Conservation (phyloP, 345 rosid genomes). For the Abelmoschus esculentus region DNA sequence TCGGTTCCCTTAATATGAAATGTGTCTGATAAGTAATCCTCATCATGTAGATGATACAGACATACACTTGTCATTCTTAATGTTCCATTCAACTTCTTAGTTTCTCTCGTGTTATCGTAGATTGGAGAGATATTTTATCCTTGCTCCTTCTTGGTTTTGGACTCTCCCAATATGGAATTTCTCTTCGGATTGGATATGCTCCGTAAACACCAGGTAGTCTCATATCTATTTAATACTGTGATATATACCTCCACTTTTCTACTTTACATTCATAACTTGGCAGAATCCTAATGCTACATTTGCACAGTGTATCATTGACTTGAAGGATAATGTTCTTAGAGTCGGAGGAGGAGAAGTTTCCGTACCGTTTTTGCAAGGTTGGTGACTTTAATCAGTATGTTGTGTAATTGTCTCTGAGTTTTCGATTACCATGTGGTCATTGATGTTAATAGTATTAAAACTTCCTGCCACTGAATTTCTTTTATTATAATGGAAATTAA, state of each 20-base stretch:
- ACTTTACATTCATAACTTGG: background rate
- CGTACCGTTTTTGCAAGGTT: slow-evolving; percentile 96
- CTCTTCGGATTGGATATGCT: slow-evolving; percentile 99
- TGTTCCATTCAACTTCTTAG: background rate
- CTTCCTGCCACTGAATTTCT: background rate
- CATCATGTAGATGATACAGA: too few relatives aligned
- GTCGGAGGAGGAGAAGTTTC: slow-evolving; percentile 97
- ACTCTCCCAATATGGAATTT: slow-evolving; percentile 94
- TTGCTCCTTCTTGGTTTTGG: slow-evolving; percentile 92
- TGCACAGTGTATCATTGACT: slow-evolving; percentile 82
- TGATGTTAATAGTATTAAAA: too few relatives aligned
- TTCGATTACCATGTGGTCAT: too few relatives aligned
- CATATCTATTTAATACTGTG: slow-evolving; percentile 11
- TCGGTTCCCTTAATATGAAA: background rate
- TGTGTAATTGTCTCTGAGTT: background rate
- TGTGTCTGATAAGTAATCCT: background rate
- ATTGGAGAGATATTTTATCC: slow-evolving; percentile 84
- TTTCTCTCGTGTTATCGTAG: slow-evolving; percentile 28
- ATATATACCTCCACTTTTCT: background rate
- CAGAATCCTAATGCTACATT: background rate
- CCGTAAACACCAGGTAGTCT: slow-evolving; percentile 91
- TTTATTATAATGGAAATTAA: slow-evolving; percentile 3
- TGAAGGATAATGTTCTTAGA: slow-evolving; percentile 79
- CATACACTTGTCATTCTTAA: background rate
- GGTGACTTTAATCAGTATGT: background rate